phyloP scores from a whole-genome alignment of 768 basidiomycete species.

The Lactifluus echinatus region DNA sequence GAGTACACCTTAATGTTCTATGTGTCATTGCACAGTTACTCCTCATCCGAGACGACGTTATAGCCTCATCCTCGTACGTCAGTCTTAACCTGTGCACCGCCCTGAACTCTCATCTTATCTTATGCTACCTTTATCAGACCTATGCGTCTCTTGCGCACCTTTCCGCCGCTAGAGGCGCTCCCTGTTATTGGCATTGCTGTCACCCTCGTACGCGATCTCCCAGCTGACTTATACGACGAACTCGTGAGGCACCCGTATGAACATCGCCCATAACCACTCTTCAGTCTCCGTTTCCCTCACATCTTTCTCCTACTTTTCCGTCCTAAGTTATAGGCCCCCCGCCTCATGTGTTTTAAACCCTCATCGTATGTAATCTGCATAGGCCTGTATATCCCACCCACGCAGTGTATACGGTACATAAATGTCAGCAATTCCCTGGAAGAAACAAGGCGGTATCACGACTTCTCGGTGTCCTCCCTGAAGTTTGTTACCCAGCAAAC shows the following conservation, averaged over 20 bases:
- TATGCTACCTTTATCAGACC: slow-evolving; percentile 61
- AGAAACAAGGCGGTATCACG: not conserved
- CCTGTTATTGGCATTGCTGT: slow-evolving; percentile 90
- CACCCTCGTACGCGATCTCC: slow-evolving; percentile 87
- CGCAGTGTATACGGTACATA: slow-evolving; percentile 1
- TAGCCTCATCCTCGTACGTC: slow-evolving; percentile 74
- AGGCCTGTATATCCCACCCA: slow-evolving; percentile 1
- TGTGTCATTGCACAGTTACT: slow-evolving; percentile 95
- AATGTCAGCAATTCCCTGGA: not conserved
- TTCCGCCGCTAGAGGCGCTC: slow-evolving; percentile 83
- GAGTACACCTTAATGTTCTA: slow-evolving; percentile 91
- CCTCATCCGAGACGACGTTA: slow-evolving; percentile 83
- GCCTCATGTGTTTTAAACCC: not conserved
- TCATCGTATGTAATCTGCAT: slow-evolving; percentile 1
- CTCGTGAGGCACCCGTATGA: slow-evolving; percentile 84
- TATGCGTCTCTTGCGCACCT: slow-evolving; percentile 88
- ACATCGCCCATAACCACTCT: slow-evolving; percentile 10
- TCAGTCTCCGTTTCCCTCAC: not conserved
- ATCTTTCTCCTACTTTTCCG: not conserved
- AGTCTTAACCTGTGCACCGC: not conserved
- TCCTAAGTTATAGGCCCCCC: not conserved
- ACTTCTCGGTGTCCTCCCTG: slow-evolving; percentile 10
- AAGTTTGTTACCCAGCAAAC: slow-evolving; percentile 56
- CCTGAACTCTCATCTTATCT: not conserved
- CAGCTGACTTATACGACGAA: slow-evolving; percentile 78